Evolutionary conservation across 306 rosid species (phyloP), one percentile per base, ranked within the genome.

Genomic region (Medicago lupulina): DNA sequence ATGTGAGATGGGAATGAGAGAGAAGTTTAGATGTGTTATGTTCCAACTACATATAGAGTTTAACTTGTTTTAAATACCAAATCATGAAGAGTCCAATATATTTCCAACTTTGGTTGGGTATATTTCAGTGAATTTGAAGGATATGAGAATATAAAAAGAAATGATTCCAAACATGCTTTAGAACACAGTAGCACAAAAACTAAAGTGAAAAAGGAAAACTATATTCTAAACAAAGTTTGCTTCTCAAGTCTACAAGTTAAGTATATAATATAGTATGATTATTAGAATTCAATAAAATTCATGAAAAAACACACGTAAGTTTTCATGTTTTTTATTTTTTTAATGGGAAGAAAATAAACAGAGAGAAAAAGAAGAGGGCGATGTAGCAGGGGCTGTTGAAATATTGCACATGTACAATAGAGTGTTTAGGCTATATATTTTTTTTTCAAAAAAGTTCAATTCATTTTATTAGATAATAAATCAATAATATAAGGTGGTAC

Each of bases 191-290:
- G 67, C 17, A 15, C 14, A 36, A 36, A 14, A 34, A 8, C n/a
- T 63, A 63, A 63, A 63, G 69, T 36, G 36, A 63, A 63, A 63
- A 63, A 57, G 59, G 17, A 61, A 61, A 61, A 31, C n/a, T n/a
- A n/a, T n/a, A 31, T 63, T 63, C 25, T 63, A 38, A 63, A 31
- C 43, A 19, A 36, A 36, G 28, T 17, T 53, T 53, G 25, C 12
- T 53, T 53, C 59, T 53, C 21, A 16, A 8, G 59, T 17, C 21
- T 53, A 53, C 25, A 53, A 53, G 59, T 8, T 16, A 53, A 17
- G 59, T 2, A 53, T 53, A 53, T 53, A 17, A 6, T 34, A 34
- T 34, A 34, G 4, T 53, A 15, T 53, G 59, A 17, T 53, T 13
- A 15, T 47, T 47, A 47, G 17, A 47, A 47, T 53, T 53, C 18